phyloP scores from a whole-genome alignment of 352 stramenopile species.

The Elongisporangium undulatum region DNA sequence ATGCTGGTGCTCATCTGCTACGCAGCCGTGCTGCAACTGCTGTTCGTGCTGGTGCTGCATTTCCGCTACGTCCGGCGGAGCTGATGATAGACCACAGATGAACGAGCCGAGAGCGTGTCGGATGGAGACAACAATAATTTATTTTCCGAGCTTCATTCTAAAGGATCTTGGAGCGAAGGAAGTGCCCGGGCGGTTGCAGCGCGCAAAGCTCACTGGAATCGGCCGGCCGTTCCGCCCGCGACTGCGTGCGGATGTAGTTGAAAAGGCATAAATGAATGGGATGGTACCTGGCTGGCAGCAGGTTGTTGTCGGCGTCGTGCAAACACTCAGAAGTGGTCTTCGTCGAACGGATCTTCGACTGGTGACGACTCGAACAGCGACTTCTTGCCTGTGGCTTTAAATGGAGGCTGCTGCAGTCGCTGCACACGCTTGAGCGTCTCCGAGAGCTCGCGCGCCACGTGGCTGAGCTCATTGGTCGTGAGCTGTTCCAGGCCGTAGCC shows the following conservation, averaged over 20 bases:
- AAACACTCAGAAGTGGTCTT: not conserved
- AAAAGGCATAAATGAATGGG: not conserved
- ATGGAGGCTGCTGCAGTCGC: constrained; percentile 20
- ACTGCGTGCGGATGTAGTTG: not conserved
- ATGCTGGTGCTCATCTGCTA: constrained; percentile 57
- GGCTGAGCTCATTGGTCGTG: constrained; percentile 32
- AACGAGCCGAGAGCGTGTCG: not conserved
- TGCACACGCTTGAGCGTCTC: constrained; percentile 53
- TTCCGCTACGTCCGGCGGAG: constrained; percentile 12
- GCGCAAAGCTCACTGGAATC: not conserved
- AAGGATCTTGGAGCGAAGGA: not conserved
- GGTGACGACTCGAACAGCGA: not conserved
- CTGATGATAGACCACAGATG: not conserved
- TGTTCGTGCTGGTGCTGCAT: constrained; percentile 36
- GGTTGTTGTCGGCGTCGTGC: not conserved
- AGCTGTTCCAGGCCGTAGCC: constrained; percentile 72
- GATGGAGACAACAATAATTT: constrained; percentile 1
- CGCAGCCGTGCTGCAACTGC: constrained; percentile 38
- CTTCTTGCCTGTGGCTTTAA: not conserved
- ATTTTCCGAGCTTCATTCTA: not conserved
- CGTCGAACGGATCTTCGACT: not conserved
- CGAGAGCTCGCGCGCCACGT: constrained; percentile 51
- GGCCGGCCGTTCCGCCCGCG: no score
- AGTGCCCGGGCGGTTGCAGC: not conserved
- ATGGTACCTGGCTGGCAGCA: not conserved